Conservation (phyloP, 192 early-diverging fungal genomes). For the Linderina pennispora region DNA sequence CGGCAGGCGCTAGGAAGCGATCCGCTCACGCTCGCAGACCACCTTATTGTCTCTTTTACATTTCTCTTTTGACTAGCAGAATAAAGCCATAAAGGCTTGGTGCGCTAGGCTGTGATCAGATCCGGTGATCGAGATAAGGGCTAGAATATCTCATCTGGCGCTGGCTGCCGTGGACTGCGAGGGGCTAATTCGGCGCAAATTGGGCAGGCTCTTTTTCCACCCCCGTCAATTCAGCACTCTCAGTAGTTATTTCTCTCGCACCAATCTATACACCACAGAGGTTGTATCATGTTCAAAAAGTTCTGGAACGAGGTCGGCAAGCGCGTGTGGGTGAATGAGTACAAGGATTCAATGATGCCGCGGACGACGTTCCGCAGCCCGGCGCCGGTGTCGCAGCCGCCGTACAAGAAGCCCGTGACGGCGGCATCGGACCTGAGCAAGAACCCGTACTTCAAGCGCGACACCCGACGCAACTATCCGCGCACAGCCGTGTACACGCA, state of each 20-base stretch:
- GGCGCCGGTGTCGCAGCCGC: conserved; percentile 51
- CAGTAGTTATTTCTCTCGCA: too few species aligned
- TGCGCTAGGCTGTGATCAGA: too few species aligned
- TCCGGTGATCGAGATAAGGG: too few species aligned
- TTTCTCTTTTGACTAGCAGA: too few species aligned
- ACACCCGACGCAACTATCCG: conserved; percentile 88
- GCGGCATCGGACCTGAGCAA: conserved; percentile 61
- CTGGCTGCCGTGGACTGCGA: too few species aligned
- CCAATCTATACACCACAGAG: too few species aligned
- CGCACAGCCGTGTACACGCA: conserved; percentile 75
- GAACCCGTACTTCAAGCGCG: conserved; percentile 90
- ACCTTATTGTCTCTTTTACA: too few species aligned
- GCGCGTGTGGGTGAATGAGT: conserved; percentile 45
- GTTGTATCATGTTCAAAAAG: conserved; percentile 39
- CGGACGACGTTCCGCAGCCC: conserved; percentile 63
- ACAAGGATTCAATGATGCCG: conserved; percentile 61
- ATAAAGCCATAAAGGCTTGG: too few species aligned
- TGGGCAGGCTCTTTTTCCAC: too few species aligned
- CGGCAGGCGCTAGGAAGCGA: conserved; percentile 4
- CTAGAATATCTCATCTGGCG: too few species aligned
- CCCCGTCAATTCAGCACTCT: too few species aligned
- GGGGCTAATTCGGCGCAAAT: too few species aligned
- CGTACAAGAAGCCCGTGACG: conserved; percentile 51
- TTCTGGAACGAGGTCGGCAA: conserved; percentile 45
- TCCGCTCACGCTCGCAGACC: conserved; percentile 12